phyloP scores from a whole-genome alignment of 208 protist species.

The Angomonas ambiguus region DNA sequence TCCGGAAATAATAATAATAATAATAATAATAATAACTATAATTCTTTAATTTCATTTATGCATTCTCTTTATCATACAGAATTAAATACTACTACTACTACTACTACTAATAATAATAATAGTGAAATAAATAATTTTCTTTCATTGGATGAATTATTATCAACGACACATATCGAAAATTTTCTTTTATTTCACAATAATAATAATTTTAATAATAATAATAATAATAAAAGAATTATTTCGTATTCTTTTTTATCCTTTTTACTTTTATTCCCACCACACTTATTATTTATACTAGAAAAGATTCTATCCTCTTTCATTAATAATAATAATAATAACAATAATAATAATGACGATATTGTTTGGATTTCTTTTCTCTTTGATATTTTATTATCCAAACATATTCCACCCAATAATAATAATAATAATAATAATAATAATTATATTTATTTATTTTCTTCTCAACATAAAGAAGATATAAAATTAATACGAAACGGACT shows the following conservation, averaged over 20 bases:
- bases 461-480: background rate
- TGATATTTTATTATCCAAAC: background rate
- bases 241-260: background rate
- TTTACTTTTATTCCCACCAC: background rate
- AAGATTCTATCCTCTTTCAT: background rate
- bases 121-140: background rate
- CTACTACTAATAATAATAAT: background rate
- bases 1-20: slow-evolving; percentile 1
- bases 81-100: too few relatives aligned
- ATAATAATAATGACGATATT: background rate
- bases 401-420: background rate
- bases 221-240: slow-evolving; percentile 1
- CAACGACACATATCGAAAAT: background rate
- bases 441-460: too few relatives aligned
- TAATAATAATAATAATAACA: slow-evolving; percentile 6
- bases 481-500: too few relatives aligned
- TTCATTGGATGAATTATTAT: background rate
- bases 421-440: slow-evolving; percentile 4
- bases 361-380: slow-evolving; percentile 3
- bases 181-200: slow-evolving; percentile 4
- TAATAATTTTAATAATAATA: slow-evolving; percentile 4
- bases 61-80: background rate
- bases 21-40: background rate
- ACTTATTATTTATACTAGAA: background rate
- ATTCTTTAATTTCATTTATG: background rate